Evolutionary conservation across 192 early-diverging fungal species (phyloP), one percentile per base, ranked within the genome.

Genomic region (Coemansia sp.): DNA sequence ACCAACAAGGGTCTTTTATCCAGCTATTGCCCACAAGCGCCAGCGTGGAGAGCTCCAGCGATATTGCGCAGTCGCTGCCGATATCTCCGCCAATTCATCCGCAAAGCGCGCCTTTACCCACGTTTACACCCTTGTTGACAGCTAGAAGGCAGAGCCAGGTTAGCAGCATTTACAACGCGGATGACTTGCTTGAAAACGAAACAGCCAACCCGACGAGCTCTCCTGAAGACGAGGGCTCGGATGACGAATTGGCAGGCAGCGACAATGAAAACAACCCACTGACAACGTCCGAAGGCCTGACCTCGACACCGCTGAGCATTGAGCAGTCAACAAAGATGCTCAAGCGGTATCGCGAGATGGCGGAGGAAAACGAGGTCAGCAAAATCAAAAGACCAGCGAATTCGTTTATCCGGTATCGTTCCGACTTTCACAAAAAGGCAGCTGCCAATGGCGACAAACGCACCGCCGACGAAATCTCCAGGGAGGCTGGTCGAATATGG

Each of bases 401-500:
- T 34, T 30, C 56, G 10, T 58, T 58, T 33, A 34, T 58, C 10
- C 18, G 30, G 10, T 58, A 34, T 10, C 31, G 56, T 4, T 20
- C n/a, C 3, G 33, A 58, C 7, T 58, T 58, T 33, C 56, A 58
- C 34, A 58, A 38, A 33, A 33, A 58, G n/a, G 18, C 18, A 8
- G n/a, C 18, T 30, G 56, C 56, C 18, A 58, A 18, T 38, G 56
- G 56, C 16, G 18, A 31, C 30, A 58, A 58, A 34, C 56, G 18
- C 32, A 58, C 18, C 16, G 56, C 56, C 6, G 33, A 58, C 31
- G 56, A 58, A 18, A 58, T 58, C 32, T 58, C 56, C 4, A 33
- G 33, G 12, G n/a, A 34, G 17, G 56, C 56, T 14, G 30, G 31
- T 3, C 30, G 33, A 7, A 18, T 31, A 18, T 58, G 56, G 56